phyloP scores from a whole-genome alignment of 495 filamentous ascomycete genomes.

The Talaromyces wortmannii region DNA sequence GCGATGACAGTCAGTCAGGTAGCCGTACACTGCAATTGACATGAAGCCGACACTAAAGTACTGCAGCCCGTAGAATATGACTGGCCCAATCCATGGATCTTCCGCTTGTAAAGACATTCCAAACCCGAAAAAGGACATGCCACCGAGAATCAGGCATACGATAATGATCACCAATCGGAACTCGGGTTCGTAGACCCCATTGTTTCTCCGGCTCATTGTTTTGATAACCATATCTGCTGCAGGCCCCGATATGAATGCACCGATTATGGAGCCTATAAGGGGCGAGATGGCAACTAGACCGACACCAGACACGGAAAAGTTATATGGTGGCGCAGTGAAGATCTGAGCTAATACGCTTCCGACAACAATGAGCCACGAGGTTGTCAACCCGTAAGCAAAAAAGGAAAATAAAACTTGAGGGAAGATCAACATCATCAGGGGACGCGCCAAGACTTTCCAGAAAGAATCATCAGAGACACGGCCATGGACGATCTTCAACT shows the following conservation, averaged over 20 bases:
- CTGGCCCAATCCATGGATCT: not conserved
- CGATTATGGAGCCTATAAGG: slow-evolving; percentile 43
- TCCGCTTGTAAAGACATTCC: not conserved
- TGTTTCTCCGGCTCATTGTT: slow-evolving; percentile 37
- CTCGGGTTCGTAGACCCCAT: slow-evolving; percentile 49
- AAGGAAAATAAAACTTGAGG: slow-evolving; percentile 49
- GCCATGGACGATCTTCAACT: no score
- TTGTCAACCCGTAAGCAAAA: slow-evolving; percentile 42
- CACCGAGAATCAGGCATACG: not conserved
- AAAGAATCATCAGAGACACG: no score
- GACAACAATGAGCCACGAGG: slow-evolving; percentile 49
- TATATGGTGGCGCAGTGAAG: slow-evolving; percentile 44
- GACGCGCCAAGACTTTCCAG: slow-evolving; percentile 10
- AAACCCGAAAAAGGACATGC: no score
- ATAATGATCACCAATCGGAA: slow-evolving; percentile 44
- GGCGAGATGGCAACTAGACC: slow-evolving; percentile 44
- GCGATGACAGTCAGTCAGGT: not conserved
- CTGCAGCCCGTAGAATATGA: not conserved
- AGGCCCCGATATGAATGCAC: slow-evolving; percentile 40
- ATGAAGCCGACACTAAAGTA: not conserved
- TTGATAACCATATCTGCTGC: slow-evolving; percentile 45
- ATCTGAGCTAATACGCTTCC: slow-evolving; percentile 45
- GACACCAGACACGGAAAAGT: slow-evolving; percentile 39
- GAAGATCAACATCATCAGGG: slow-evolving; percentile 44
- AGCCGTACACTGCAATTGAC: not conserved